A percentile compares a stretch with the other conserved stretches of the same genome.
phyloP scores from a whole-genome alignment of 306 rosid species.

The Rubus parviflorus region DNA sequence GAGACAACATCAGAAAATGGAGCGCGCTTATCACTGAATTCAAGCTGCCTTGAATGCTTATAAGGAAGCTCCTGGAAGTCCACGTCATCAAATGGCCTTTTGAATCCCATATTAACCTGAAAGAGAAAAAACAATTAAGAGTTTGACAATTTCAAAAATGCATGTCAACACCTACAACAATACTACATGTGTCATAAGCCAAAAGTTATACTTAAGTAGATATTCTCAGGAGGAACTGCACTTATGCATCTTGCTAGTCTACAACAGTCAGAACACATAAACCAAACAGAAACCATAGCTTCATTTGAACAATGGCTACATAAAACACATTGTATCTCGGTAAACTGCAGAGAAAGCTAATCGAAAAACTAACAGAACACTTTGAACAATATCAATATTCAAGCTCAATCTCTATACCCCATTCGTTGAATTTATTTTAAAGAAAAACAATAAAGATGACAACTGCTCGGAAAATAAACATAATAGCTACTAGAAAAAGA shows the following conservation, averaged over 20 bases:
- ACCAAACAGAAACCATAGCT: neutral
- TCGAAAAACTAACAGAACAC: neutral
- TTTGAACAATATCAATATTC: neutral
- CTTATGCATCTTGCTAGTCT: neutral
- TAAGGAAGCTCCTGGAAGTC: conserved; percentile 44
- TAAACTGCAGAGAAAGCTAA: neutral
- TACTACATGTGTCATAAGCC: neutral
- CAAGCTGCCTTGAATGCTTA: conserved; percentile 46
- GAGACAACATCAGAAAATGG: conserved; percentile 32
- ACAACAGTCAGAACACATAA: neutral
- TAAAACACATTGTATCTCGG: neutral
- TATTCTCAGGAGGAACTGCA: neutral
- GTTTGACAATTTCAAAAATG: neutral
- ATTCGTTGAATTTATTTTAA: neutral
- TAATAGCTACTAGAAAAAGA: neutral
- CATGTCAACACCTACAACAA: neutral
- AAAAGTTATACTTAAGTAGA: neutral
- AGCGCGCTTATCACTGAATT: conserved; percentile 21
- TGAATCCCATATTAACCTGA: conserved; percentile 54
- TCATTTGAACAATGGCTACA: neutral
- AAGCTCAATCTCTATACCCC: neutral
- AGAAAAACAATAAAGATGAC: neutral
- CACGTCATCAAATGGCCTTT: conserved; percentile 46
- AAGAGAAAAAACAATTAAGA: neutral
- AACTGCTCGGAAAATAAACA: neutral